Base-by-base conservation (phyloP, 257 asterid genomes). In the Plantago ovata region DNA sequence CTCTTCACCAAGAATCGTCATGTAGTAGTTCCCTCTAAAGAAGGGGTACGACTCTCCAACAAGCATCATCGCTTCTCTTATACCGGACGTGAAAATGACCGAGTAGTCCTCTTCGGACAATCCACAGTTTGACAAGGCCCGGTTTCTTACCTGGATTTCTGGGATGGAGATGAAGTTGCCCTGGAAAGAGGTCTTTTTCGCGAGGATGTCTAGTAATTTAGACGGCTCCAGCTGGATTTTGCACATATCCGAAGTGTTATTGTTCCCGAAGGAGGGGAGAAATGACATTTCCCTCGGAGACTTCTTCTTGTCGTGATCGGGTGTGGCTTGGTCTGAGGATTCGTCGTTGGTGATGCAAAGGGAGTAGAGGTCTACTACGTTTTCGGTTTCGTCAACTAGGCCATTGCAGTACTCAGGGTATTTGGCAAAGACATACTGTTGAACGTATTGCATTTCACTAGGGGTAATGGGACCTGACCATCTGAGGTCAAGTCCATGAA, bases 381-480 rank as follows among this genome's bases (percentile, higher is more conserved):
- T 68, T 24, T 80, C 80, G 20, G 44, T 66, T 46, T 61, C 79
- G 38, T 76, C 71, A 13, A 77, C 76, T 8, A 87, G 83, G 64
- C 95, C 93, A 56, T 79, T 83, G 73, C 72, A 70, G 65, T 82
- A 85, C 43, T 87, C 96, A 0, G 95, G 96, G 22, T 87, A 84
- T 63, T 85, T 87, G 6, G 96, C 93, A 9, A 82, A 68, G 0
- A 87, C 93, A 42, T 87, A 87, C 19, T 87, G 82, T 60, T 85
- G 81, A 10, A 87, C 96, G 60, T 82, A 87, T 62, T 79, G 84
- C 83, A 74, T 81, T 72, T 85, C 96, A 3, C 53, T 69, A 0
- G 95, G 96, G 9, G 96, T 87, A 56, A 87, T 87, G 58, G 96
- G 96, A 9, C 95, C 95, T 13, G 95, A 87, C 96, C 96, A 87